These are phyloP conservation scores for Mycena rosella DNA, from an alignment of 768 basidiomycete genomes.

Conservation along the genomic window DNA sequence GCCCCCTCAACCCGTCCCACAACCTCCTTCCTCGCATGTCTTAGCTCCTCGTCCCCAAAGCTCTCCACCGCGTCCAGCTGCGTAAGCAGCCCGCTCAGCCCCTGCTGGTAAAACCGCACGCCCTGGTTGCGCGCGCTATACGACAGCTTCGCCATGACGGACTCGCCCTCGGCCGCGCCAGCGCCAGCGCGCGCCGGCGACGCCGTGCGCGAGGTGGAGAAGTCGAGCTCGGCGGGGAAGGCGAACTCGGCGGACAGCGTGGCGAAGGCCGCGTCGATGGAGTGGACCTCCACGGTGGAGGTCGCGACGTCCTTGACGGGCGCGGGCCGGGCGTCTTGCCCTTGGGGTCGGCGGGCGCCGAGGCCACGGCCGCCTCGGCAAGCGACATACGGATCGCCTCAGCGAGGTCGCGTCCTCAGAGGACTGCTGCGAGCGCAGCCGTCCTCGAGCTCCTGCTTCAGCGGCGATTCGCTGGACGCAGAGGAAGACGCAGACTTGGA, in stretches of 20 bases:
- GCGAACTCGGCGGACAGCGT: conserved; percentile 53
- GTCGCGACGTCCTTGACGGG: conserved; percentile 47
- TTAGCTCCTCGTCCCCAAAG: conserved; percentile 66
- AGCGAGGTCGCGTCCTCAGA: conserved; percentile 56
- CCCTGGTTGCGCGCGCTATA: conserved; percentile 72
- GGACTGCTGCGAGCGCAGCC: conserved; percentile 29
- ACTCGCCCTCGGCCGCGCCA: conserved; percentile 34
- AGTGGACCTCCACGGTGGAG: conserved; percentile 55
- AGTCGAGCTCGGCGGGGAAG: conserved; percentile 57
- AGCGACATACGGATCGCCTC: conserved; percentile 56
- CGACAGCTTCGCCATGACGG: conserved; percentile 56
- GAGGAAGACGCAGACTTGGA: conserved; percentile 6
- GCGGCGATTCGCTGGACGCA: neutral
- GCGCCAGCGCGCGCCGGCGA: conserved; percentile 37
- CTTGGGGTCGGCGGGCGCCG: conserved; percentile 43
- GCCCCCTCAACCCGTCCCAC: conserved; percentile 69
- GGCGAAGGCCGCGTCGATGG: conserved; percentile 57
- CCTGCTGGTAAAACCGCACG: conserved; percentile 72
- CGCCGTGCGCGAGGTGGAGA: conserved; percentile 52
- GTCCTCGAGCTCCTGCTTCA: conserved; percentile 30
- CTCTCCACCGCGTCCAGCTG: conserved; percentile 74
- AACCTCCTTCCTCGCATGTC: conserved; percentile 65
- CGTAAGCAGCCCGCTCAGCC: conserved; percentile 66
- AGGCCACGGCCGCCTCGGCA: conserved; percentile 33
- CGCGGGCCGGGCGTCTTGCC: conserved; percentile 48